Percentiles rank a stretch among this genome's conserved stretches.
Conservation (phyloP, 2,329 filamentous ascomycete genomes). For the Penicillium sp. region DNA sequence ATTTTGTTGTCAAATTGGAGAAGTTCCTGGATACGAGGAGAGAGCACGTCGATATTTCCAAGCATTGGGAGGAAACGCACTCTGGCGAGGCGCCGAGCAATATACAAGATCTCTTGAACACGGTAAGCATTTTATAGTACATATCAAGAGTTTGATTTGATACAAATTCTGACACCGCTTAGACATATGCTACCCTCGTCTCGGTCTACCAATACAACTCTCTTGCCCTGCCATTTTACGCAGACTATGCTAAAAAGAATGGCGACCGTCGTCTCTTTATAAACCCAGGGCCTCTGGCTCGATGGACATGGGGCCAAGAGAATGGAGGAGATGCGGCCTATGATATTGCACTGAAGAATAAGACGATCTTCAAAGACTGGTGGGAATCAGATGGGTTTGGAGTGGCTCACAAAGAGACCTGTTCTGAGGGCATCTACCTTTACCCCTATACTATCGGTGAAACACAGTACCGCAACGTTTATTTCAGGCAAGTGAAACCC, state of each 20-base stretch:
- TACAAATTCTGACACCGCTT: background rate
- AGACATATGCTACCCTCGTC: constrained; percentile 18
- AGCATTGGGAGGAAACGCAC: constrained; percentile 23
- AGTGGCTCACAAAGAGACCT: constrained; percentile 19
- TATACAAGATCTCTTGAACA: constrained; percentile 6
- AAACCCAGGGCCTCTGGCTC: constrained; percentile 27
- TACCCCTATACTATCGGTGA: constrained; percentile 23
- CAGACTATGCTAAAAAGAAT: constrained; percentile 22
- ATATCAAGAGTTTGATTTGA: no score
- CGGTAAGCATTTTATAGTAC: background rate
- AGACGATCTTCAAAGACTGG: constrained; percentile 33
- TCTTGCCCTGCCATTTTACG: constrained; percentile 23
- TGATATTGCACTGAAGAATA: constrained; percentile 28
- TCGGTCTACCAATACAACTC: constrained; percentile 20
- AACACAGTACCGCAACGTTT: constrained; percentile 20
- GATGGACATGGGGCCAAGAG: constrained; percentile 22
- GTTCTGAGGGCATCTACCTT: constrained; percentile 32
- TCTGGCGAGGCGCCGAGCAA: constrained; percentile 11
- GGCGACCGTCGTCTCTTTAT: constrained; percentile 27
- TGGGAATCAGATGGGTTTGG: constrained; percentile 29
- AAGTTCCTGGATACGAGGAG: constrained; percentile 23
- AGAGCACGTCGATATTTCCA: constrained; percentile 25
- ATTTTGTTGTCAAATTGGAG: constrained; percentile 22
- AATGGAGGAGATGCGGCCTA: constrained; percentile 16
- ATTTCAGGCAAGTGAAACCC: constrained; percentile 7